Base-by-base conservation (phyloP, 352 stramenopile genomes). In the Phytopythium cucurbitacearum region DNA sequence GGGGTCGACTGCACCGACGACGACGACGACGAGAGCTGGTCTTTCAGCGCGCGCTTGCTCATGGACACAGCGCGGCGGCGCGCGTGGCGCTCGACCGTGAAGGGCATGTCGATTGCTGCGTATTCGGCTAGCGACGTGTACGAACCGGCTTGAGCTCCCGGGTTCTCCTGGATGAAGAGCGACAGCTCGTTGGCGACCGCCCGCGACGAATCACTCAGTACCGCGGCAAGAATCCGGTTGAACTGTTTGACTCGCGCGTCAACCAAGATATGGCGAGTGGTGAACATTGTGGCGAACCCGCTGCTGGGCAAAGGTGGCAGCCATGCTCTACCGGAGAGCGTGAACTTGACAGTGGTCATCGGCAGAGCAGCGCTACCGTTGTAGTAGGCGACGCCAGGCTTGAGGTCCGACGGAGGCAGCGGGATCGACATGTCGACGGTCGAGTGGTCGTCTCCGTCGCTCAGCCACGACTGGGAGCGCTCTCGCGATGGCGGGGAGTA, bases 141-240 rank as follows among this genome's bases (percentile, higher is more conserved):
- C 44, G 67, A 71, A 44, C 69, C 69, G n/a, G 62, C 56, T 44
- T 76, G 74, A 1, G 64, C 65, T 39, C 73, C 80, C 0, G 81
- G 81, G 32, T 86, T 87, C 57, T 91, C 78, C 55, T 91, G 78
- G 50, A 91, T 88, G 46, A 91, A 89, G 44, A 78, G 79, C 69
- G 78, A 84, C 37, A 91, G 68, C 57, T 81, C 48, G n/a, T 62
- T 72, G 15, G 76, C 73, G 50, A 91, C 81, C 6, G 71, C 60
- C 12, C 56, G 67, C 5, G 74, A 86, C 40, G 65, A 71, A 60
- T 89, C 78, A 44, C 76, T 84, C 61, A 91, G 72, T 16, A 83
- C 79, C 3, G 81, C 81, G 1, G 80, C 76, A 43, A 89, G 47
- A 16, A 89, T 85, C 45, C 67, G 57, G 57, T 91, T 89, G 57